Percentiles rank a stretch among this genome's conserved stretches.
Conservation (phyloP, 345 rosid species). For the Salix brachista region DNA sequence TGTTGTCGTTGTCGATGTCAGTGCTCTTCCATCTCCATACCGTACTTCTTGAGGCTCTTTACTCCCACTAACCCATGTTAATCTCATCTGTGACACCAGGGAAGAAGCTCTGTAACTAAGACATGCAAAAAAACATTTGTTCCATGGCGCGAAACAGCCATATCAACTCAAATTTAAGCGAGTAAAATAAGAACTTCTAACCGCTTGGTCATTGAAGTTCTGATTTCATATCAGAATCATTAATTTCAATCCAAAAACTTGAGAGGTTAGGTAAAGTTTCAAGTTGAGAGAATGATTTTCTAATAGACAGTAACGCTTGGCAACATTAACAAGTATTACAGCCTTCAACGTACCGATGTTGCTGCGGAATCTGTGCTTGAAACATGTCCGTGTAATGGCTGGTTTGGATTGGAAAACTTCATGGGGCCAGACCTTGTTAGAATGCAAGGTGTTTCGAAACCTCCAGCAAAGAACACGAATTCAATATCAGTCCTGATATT, state of each 20-base stretch:
- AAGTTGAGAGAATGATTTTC: no score
- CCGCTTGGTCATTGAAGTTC: no score
- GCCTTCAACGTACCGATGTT: constrained; percentile 36
- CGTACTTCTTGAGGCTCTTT: constrained; percentile 42
- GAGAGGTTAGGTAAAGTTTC: no score
- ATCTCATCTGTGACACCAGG: constrained; percentile 46
- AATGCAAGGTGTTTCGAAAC: constrained; percentile 50
- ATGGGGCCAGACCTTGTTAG: constrained; percentile 35
- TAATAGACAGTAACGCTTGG: no score
- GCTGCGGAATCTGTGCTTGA: constrained; percentile 54
- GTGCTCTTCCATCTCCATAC: constrained; percentile 42
- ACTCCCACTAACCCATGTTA: constrained; percentile 69
- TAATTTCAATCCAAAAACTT: no score
- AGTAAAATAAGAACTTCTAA: no score
- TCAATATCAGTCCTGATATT: constrained; percentile 60
- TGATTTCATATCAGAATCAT: no score
- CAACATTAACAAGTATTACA: not conserved
- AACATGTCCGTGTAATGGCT: constrained; percentile 51
- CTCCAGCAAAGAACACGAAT: constrained; percentile 53
- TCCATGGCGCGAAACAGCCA: no score
- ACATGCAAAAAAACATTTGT: no score
- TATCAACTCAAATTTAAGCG: no score
- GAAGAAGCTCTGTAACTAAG: not conserved
- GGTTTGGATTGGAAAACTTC: constrained; percentile 45
- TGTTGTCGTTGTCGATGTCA: constrained; percentile 41